Percentiles rank a stretch among this genome's conserved stretches.
phyloP scores from a whole-genome alignment of 2,329 filamentous ascomycete species.

The Fusarium papillatum region DNA sequence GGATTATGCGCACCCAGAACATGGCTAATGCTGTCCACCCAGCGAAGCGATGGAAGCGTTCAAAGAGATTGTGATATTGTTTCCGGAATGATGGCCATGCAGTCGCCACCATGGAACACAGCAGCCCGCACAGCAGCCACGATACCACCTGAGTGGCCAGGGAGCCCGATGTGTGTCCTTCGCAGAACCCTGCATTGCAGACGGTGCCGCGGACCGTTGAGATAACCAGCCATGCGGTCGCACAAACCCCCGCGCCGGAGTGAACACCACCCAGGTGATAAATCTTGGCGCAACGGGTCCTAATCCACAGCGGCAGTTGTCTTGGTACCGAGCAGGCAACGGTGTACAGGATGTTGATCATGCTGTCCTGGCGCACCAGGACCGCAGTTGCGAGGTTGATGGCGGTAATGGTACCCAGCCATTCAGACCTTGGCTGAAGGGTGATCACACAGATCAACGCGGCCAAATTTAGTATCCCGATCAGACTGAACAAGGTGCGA shows the following conservation, averaged over 20 bases:
- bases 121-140: conserved; percentile 69
- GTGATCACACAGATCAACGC: conserved; percentile 60
- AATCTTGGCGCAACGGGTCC: conserved; percentile 62
- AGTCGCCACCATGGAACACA: conserved; percentile 70
- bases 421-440: conserved; percentile 49
- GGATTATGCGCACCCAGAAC: conserved; percentile 74
- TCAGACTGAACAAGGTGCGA: conserved; percentile 67
- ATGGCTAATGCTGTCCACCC: conserved; percentile 78
- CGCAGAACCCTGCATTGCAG: conserved; percentile 47
- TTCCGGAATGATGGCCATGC: conserved; percentile 75
- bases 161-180: conserved; percentile 50
- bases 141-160: conserved; percentile 62
- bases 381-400: conserved; percentile 65
- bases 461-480: conserved; percentile 64
- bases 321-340: conserved; percentile 60
- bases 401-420: conserved; percentile 58
- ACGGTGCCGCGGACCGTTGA: conserved; percentile 55
- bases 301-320: conserved; percentile 61
- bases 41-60: conserved; percentile 78
- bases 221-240: conserved; percentile 63
- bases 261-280: conserved; percentile 67
- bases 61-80: conserved; percentile 77
- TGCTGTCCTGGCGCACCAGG: conserved; percentile 65
- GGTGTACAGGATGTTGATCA: conserved; percentile 65
- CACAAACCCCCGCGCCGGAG: conserved; percentile 62